A percentile compares a stretch with the other conserved stretches of the same genome.
Conservation (phyloP, 352 stramenopile species). For the Globisporangium paddicum region DNA sequence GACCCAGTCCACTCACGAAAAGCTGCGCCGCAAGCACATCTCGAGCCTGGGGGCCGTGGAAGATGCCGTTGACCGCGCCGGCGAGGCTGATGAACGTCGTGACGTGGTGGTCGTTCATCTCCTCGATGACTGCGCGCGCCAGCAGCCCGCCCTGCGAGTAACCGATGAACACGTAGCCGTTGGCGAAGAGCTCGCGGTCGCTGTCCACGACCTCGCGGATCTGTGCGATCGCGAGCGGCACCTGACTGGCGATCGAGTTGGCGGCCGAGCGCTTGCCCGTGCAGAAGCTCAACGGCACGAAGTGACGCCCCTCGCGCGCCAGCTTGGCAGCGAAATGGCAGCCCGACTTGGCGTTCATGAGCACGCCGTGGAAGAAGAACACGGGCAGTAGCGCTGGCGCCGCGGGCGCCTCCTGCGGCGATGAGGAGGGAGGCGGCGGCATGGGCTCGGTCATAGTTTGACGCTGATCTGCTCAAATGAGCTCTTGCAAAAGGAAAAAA, state of each 20-base stretch:
- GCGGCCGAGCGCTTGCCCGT: constrained; percentile 24
- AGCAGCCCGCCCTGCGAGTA: constrained; percentile 47
- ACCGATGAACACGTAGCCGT: constrained; percentile 43
- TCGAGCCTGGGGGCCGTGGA: constrained; percentile 33
- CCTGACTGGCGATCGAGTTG: constrained; percentile 21
- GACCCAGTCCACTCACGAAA: constrained; percentile 18
- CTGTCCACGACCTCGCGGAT: constrained; percentile 19
- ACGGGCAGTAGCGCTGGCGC: constrained; percentile 12
- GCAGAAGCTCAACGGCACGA: constrained; percentile 37
- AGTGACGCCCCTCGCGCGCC: constrained; percentile 21
- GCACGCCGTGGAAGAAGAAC: constrained; percentile 50
- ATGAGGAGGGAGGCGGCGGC: too few species aligned
- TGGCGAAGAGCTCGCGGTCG: constrained; percentile 16
- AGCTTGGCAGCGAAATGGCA: constrained; percentile 25
- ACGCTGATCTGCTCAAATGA: too few species aligned
- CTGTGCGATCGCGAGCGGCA: constrained; percentile 30
- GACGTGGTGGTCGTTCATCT: constrained; percentile 55
- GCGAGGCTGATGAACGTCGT: constrained; percentile 43
- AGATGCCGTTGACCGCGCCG: constrained; percentile 36
- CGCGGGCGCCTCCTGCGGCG: not conserved
- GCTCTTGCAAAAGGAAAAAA: too few species aligned
- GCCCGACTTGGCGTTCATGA: constrained; percentile 17
- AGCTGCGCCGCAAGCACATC: constrained; percentile 13
- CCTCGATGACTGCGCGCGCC: constrained; percentile 36
- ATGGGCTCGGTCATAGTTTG: not conserved